phyloP scores from a whole-genome alignment of 257 asterid genomes.

The Solanum virginianum region DNA sequence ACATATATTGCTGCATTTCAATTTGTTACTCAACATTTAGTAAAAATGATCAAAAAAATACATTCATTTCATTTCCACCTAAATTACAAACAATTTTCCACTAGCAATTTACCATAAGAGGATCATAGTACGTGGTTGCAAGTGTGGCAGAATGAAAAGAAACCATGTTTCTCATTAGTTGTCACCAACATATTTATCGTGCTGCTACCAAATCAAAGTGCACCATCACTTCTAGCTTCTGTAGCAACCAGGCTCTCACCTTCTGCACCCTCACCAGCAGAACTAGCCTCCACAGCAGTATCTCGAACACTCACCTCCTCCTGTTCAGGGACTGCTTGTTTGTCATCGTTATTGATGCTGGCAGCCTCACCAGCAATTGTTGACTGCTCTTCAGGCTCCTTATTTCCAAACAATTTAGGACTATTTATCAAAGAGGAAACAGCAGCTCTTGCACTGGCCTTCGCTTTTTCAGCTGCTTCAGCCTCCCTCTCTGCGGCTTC shows the following conservation, averaged over 20 bases:
- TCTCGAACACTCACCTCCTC: conserved; percentile 18
- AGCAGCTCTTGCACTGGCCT: conserved; percentile 58
- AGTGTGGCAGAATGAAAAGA: neutral
- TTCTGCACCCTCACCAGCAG: conserved; percentile 5
- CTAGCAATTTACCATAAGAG: neutral
- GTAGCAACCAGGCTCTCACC: neutral
- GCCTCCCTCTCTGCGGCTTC: conserved; percentile 65
- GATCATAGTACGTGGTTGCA: neutral
- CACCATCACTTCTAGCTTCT: conserved; percentile 17
- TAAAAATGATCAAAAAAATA: neutral
- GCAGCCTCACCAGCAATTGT: conserved; percentile 8
- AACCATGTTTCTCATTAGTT: neutral
- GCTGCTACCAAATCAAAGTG: neutral
- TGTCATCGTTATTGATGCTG: neutral
- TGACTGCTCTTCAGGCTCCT: conserved; percentile 21
- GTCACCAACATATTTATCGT: neutral
- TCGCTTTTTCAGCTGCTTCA: conserved; percentile 68
- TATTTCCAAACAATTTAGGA: conserved; percentile 53
- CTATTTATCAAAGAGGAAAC: conserved; percentile 50
- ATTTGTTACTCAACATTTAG: neutral
- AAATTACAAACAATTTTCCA: neutral
- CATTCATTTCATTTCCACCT: neutral
- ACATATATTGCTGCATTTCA: neutral
- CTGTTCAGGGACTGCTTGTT: neutral
- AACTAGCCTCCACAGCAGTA: conserved; percentile 3